These are phyloP conservation scores for Fusarium succisae DNA, from an alignment of 2,329 filamentous ascomycete genomes.

Conservation along the genomic window DNA sequence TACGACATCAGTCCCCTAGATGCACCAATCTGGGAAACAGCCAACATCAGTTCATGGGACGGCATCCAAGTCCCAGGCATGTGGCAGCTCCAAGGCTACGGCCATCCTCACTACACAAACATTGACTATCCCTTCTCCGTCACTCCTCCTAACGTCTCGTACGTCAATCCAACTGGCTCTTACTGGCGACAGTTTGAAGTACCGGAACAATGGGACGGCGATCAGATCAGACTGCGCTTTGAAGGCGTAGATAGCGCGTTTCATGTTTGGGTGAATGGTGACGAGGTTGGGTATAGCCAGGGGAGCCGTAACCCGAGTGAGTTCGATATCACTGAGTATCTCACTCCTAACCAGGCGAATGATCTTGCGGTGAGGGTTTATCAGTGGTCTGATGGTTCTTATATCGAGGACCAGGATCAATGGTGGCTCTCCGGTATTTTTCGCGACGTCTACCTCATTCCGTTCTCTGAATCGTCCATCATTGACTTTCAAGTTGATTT, in stretches of 20 bases:
- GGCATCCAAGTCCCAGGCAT: slow-evolving; percentile 71
- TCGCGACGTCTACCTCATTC: slow-evolving; percentile 72
- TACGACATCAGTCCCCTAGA: slow-evolving; percentile 13
- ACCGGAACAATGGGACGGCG: slow-evolving; percentile 54
- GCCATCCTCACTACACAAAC: slow-evolving; percentile 76
- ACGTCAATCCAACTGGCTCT: slow-evolving; percentile 72
- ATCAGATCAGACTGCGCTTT: slow-evolving; percentile 73
- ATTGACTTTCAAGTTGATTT: slow-evolving; percentile 59
- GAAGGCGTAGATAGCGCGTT: slow-evolving; percentile 80
- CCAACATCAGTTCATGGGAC: slow-evolving; percentile 7
- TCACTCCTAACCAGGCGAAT: slow-evolving; percentile 60
- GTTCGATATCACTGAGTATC: slow-evolving; percentile 71
- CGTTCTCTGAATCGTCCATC: slow-evolving; percentile 62
- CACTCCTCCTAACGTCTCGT: slow-evolving; percentile 69
- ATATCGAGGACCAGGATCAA: slow-evolving; percentile 77
- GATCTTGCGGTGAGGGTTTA: slow-evolving; percentile 74
- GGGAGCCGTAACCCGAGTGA: slow-evolving; percentile 77
- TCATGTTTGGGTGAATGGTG: slow-evolving; percentile 75
- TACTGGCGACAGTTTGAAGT: slow-evolving; percentile 69
- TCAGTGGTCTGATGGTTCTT: slow-evolving; percentile 76
- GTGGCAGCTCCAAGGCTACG: slow-evolving; percentile 77
- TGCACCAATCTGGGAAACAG: not conserved
- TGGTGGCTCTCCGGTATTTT: slow-evolving; percentile 74
- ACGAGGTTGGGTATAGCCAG: slow-evolving; percentile 75
- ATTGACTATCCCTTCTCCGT: slow-evolving; percentile 73